Conservation (phyloP, 805 yeast species). For the Candida hispaniensis region DNA sequence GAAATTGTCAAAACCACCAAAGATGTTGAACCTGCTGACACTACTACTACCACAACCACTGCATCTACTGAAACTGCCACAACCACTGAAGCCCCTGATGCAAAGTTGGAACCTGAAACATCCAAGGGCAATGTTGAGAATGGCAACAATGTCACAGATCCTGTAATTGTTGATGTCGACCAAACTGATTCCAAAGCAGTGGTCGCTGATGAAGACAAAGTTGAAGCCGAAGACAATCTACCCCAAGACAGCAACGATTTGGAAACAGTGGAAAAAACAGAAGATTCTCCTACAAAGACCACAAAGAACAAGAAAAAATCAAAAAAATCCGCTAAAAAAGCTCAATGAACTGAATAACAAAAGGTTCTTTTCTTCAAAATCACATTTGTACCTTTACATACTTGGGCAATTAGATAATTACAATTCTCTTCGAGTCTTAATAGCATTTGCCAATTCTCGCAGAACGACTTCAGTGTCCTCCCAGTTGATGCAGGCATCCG, state of each 20-base stretch:
- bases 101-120: conserved; percentile 4
- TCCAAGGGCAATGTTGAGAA: conserved; percentile 4
- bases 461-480: conserved; percentile 69
- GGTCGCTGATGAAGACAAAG: conserved; percentile 5
- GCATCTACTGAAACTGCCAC: conserved; percentile 5
- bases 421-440: conserved; percentile 65
- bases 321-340: too few relatives aligned
- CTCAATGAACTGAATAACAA: too few relatives aligned
- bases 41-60: conserved; percentile 1
- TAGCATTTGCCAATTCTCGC: conserved; percentile 64
- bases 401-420: too few relatives aligned
- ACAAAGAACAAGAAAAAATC: too few relatives aligned
- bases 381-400: too few relatives aligned
- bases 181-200: neutral
- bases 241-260: too few relatives aligned
- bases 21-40: conserved; percentile 5
- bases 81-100: conserved; percentile 7
- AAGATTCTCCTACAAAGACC: too few relatives aligned
- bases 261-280: too few relatives aligned
- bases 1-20: conserved; percentile 6
- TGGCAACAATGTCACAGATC: conserved; percentile 8
- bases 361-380: too few relatives aligned
- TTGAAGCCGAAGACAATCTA: too few relatives aligned
- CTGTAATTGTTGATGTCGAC: neutral
- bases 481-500: conserved; percentile 97